Evolutionary conservation across 257 asterid genomes (phyloP).

Genomic region (Cruciata laevipes): DNA sequence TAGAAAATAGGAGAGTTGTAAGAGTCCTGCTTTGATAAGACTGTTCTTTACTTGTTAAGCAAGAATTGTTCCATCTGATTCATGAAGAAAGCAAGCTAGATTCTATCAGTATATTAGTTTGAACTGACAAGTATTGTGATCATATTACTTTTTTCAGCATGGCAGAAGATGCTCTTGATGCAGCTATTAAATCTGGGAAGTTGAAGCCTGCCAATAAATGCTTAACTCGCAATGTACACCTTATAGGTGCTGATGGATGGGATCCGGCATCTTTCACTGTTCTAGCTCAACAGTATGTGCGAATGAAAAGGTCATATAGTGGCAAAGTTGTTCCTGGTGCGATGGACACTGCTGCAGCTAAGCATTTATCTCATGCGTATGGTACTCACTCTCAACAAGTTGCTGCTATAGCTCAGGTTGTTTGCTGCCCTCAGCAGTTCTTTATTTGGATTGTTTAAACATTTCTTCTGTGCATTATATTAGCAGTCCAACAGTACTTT

Average conservation of each 20-base stretch:
- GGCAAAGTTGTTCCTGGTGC: slow-evolving; percentile 91
- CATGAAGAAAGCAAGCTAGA: background rate
- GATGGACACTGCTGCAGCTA: slow-evolving; percentile 93
- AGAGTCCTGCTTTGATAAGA: background rate
- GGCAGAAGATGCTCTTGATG: slow-evolving; percentile 98
- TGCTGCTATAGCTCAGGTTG: slow-evolving; percentile 93
- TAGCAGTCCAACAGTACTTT: slow-evolving; percentile 1
- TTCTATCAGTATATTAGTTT: background rate
- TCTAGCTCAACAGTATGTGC: slow-evolving; percentile 80
- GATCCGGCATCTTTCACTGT: slow-evolving; percentile 83
- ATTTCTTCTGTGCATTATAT: background rate
- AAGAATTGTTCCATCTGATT: background rate
- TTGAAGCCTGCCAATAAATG: slow-evolving; percentile 65
- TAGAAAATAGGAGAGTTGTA: background rate
- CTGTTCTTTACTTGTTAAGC: too few relatives aligned
- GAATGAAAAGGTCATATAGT: slow-evolving; percentile 64
- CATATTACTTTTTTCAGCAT: slow-evolving; percentile 51
- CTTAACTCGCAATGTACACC: slow-evolving; percentile 59
- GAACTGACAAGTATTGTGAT: slow-evolving; percentile 16
- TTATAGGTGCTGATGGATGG: slow-evolving; percentile 95
- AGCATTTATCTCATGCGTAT: slow-evolving; percentile 91
- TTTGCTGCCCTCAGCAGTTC: slow-evolving; percentile 12
- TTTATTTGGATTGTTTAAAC: background rate
- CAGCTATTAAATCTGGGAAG: slow-evolving; percentile 78
- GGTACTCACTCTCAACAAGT: slow-evolving; percentile 79